Conservation (phyloP, 495 filamentous ascomycete genomes). For the Talaromyces trachyspermus region DNA sequence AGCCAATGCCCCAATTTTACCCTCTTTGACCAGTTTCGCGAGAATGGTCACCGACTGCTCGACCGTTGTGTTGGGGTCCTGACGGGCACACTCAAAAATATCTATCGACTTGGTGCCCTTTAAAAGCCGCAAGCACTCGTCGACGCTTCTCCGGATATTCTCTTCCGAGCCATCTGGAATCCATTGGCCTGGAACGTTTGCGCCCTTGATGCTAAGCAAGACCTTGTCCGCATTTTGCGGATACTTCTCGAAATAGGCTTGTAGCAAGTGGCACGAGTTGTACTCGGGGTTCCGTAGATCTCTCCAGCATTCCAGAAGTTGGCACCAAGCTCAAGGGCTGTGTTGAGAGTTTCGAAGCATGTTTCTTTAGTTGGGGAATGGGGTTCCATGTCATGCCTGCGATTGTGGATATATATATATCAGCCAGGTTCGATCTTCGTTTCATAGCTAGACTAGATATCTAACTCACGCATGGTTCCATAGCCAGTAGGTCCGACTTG, state of each 20-base stretch:
- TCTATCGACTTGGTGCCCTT: slow-evolving; percentile 74
- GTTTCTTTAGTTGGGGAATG: slow-evolving; percentile 49
- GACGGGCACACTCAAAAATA: slow-evolving; percentile 70
- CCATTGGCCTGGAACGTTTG: slow-evolving; percentile 24
- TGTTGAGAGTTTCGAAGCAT: slow-evolving; percentile 60
- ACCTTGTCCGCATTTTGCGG: slow-evolving; percentile 55
- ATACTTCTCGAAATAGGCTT: slow-evolving; percentile 52
- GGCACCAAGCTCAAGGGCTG: slow-evolving; percentile 56
- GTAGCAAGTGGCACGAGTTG: slow-evolving; percentile 55
- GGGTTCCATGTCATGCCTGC: slow-evolving; percentile 70
- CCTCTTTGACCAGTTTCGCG: slow-evolving; percentile 60
- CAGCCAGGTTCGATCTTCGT: too few species aligned
- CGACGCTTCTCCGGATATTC: slow-evolving; percentile 57
- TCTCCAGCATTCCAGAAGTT: slow-evolving; percentile 80
- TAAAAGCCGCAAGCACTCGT: slow-evolving; percentile 49
- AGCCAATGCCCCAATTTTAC: slow-evolving; percentile 72
- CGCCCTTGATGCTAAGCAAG: slow-evolving; percentile 55
- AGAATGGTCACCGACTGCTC: slow-evolving; percentile 51
- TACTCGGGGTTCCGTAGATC: slow-evolving; percentile 67
- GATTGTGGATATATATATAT: neutral
- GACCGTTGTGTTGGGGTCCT: slow-evolving; percentile 56
- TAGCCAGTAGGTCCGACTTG: slow-evolving; percentile 40
- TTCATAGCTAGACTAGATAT: neutral
- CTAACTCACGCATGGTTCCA: slow-evolving; percentile 37
- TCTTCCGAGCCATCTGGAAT: slow-evolving; percentile 52